phyloP scores from a whole-genome alignment of 352 stramenopile species.

The Elongisporangium anandrum region DNA sequence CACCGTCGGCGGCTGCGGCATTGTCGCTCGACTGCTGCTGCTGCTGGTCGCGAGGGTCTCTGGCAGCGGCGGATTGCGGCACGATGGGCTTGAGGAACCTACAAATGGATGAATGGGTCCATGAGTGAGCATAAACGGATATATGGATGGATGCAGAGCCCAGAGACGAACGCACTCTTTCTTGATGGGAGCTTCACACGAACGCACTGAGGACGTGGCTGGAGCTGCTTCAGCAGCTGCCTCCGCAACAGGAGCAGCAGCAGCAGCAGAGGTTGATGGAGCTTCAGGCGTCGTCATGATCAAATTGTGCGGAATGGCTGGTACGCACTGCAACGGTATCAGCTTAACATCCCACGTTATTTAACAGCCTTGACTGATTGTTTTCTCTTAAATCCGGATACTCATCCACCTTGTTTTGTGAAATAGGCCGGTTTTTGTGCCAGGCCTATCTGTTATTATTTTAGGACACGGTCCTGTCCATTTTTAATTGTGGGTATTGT shows the following conservation, averaged over 20 bases:
- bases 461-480: too few species aligned
- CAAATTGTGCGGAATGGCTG: background rate
- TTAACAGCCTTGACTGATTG: too few species aligned
- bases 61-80: conserved; percentile 10
- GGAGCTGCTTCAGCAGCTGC: background rate
- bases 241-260: background rate
- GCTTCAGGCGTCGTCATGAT: background rate
- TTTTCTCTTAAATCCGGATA: too few species aligned
- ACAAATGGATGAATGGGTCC: background rate
- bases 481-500: too few species aligned
- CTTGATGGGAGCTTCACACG: conserved; percentile 38
- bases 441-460: too few species aligned
- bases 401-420: too few species aligned
- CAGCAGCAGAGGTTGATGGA: background rate
- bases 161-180: conserved; percentile 34
- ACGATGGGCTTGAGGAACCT: conserved; percentile 66
- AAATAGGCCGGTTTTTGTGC: too few species aligned
- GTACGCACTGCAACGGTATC: background rate
- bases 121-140: background rate
- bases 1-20: conserved; percentile 11
- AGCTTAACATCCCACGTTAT: background rate
- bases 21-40: conserved; percentile 10
- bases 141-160: too few species aligned
- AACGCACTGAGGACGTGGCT: background rate
- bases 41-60: conserved; percentile 1